phyloP scores from a whole-genome alignment of 2,329 filamentous ascomycete genomes.

The Apiospora marii region DNA sequence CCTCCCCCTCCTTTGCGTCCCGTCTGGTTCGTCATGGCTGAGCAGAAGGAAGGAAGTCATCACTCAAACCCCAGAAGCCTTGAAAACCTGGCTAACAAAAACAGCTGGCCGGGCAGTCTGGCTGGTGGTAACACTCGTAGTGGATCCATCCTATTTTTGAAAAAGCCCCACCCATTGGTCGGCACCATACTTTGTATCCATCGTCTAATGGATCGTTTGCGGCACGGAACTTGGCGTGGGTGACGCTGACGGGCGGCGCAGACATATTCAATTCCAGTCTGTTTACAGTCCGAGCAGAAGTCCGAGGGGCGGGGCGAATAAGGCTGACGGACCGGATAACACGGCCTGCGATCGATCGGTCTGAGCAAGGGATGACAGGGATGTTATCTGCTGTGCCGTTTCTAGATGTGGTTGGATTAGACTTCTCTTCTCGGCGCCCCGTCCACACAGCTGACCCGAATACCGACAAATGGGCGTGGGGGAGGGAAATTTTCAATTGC shows the following conservation, averaged over 20 bases:
- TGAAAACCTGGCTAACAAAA: neutral
- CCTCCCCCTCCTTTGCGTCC: neutral
- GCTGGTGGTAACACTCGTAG: neutral
- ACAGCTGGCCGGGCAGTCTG: neutral
- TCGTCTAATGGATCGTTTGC: neutral
- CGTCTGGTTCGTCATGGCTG: neutral
- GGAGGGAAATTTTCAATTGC: neutral
- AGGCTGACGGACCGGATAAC: neutral
- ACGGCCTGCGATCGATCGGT: neutral
- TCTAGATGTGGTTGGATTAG: neutral
- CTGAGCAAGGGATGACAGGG: neutral
- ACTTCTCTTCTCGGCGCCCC: neutral
- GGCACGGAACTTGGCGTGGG: neutral
- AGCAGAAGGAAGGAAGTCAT: neutral
- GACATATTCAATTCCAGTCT: neutral
- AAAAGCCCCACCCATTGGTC: neutral
- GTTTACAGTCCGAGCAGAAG: no score
- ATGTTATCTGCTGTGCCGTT: neutral
- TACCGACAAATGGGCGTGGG: neutral
- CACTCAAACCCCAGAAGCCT: neutral
- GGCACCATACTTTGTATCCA: neutral
- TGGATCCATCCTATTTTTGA: slow-evolving; percentile 5
- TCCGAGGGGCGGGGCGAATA: neutral
- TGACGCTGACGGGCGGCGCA: slow-evolving; percentile 1
- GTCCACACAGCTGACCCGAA: neutral